phyloP scores from a whole-genome alignment of 257 asterid species.

The Solanum pimpinellifolium region DNA sequence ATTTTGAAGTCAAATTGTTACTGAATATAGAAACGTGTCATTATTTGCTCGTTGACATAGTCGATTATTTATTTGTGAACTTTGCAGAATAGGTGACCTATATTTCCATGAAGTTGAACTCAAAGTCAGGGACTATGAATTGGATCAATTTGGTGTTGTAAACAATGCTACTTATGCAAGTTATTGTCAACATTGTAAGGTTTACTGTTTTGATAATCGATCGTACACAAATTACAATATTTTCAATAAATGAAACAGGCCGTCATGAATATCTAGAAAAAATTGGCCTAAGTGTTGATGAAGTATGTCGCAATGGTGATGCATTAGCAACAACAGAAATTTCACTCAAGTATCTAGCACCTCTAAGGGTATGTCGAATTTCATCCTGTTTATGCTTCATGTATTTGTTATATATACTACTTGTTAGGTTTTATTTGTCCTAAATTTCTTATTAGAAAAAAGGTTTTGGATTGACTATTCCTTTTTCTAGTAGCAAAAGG shows the following conservation, averaged over 20 bases:
- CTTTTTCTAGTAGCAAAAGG: too few species aligned
- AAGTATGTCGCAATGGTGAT: slow-evolving; percentile 50
- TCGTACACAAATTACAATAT: too few species aligned
- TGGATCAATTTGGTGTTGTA: slow-evolving; percentile 93
- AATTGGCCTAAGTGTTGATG: slow-evolving; percentile 62
- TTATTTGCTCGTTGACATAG: neutral
- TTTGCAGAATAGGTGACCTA: slow-evolving; percentile 44
- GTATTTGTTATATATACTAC: too few species aligned
- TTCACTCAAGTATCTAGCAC: slow-evolving; percentile 71
- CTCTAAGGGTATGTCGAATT: slow-evolving; percentile 48
- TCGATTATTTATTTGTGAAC: neutral
- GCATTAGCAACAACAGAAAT: slow-evolving; percentile 74
- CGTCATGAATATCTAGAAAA: slow-evolving; percentile 74
- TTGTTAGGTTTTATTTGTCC: too few species aligned
- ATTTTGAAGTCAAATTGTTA: neutral
- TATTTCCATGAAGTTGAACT: slow-evolving; percentile 75
- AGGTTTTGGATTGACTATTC: too few species aligned
- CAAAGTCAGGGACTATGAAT: slow-evolving; percentile 79
- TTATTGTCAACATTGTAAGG: slow-evolving; percentile 92
- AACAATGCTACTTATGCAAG: slow-evolving; percentile 75
- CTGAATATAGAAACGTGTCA: neutral
- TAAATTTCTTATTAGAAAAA: too few species aligned
- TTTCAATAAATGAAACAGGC: slow-evolving; percentile 31
- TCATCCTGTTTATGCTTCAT: too few species aligned
- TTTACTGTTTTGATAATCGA: neutral